Evolutionary conservation across 2,329 filamentous ascomycete species (phyloP), one percentile per base, ranked within the genome.

Genomic region (Tolypocladium cylindrosporum): DNA sequence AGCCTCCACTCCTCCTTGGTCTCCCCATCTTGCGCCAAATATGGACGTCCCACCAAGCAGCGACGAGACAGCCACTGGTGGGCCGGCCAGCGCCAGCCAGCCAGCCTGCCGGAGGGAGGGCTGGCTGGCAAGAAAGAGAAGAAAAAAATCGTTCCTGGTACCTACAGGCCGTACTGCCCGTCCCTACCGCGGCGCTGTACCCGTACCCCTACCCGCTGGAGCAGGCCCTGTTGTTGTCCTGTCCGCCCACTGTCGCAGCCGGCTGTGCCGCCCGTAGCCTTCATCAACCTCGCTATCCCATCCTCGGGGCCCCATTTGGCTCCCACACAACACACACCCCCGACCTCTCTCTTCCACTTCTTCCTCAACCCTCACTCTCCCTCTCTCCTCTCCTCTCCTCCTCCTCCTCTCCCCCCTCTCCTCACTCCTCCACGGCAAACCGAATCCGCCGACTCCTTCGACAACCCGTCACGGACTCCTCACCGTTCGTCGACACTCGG

Each of bases 371-470:
- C 40, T 59, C 55, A 21, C 57, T 14, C 55, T 42, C 41, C 56
- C 55, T 57, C 45, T 41, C 59, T 57, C 60, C 58, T 55, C 59
- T 58, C 60, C 58, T 55, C 62, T 52, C 58, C 55, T 59, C 61
- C 62, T 61, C 60, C 59, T 60, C 61, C 58, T 58, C 61, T 59
- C 57, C 61, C 62, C 61, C 60, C 59, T 60, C 61, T 60, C 59
- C 61, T 60, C 55, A 51, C 61, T 59, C 57, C 63, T 64, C 65
- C 66, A 68, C 69, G 68, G 68, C 61, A 64, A 64, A 61, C 69
- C 68, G 71, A 74, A 73, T 72, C 71, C 70, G 65, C 67, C 70
- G 61, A 72, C 61, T 61, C 61, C 61, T 60, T 63, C 64, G 69
- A 71, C 69, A 72, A 72, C 55, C 57, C 66, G 67, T 72, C 70